phyloP scores from a whole-genome alignment of 1,139 yeast species.

The Ashbya aceris region DNA sequence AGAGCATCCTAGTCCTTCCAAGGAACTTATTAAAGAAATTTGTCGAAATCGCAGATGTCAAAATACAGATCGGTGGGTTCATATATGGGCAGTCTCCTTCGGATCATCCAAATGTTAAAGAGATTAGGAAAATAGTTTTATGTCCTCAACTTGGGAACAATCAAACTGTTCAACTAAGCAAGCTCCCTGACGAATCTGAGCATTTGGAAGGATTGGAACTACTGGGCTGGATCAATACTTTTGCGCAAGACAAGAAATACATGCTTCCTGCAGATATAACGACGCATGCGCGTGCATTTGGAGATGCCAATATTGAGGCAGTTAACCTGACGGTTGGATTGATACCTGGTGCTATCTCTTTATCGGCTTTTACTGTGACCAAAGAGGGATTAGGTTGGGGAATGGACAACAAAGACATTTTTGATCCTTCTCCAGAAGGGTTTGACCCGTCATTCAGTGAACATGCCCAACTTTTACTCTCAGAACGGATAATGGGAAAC shows the following conservation, averaged over 20 bases:
- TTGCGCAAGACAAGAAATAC: conserved; percentile 49
- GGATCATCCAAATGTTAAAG: conserved; percentile 67
- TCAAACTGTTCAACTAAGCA: conserved; percentile 56
- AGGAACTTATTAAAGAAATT: conserved; percentile 70
- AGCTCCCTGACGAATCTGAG: conserved; percentile 35
- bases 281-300: conserved; percentile 41
- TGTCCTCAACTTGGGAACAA: conserved; percentile 84
- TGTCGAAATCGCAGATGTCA: conserved; percentile 69
- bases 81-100: conserved; percentile 67
- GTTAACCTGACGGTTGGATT: conserved; percentile 61
- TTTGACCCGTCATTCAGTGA: conserved; percentile 51
- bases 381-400: conserved; percentile 80
- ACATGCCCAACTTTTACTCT: conserved; percentile 60
- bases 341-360: conserved; percentile 77
- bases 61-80: conserved; percentile 76
- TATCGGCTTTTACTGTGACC: conserved; percentile 55
- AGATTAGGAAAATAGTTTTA: conserved; percentile 63
- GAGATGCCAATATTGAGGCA: conserved; percentile 32
- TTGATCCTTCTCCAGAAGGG: conserved; percentile 45
- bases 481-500: conserved; percentile 72
- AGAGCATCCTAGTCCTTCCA: conserved; percentile 67
- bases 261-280: conserved; percentile 68
- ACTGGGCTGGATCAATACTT: conserved; percentile 80
- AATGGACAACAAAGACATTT: conserved; percentile 43
- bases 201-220: conserved; percentile 44